These are phyloP conservation scores for Brassica cretica DNA, from an alignment of 345 rosid species.

Conservation along the genomic window DNA sequence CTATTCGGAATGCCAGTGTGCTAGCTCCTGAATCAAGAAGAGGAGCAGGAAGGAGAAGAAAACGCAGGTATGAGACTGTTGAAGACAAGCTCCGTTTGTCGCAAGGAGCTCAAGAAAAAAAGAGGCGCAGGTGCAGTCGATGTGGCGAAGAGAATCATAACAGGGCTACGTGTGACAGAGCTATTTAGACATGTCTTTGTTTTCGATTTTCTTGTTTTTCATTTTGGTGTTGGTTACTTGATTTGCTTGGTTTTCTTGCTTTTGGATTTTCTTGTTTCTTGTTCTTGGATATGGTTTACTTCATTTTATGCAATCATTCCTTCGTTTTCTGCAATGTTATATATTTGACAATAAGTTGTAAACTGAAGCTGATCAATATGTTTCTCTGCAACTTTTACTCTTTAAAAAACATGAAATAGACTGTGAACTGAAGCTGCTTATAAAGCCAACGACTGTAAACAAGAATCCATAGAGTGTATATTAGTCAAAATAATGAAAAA, in stretches of 20 bases:
- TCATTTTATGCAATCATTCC: too few species aligned
- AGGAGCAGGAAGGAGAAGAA: neutral
- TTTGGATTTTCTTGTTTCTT: neutral
- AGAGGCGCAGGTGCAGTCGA: neutral
- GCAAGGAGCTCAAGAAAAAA: neutral
- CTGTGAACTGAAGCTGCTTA: neutral
- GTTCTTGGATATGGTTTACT: neutral
- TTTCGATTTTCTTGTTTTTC: neutral
- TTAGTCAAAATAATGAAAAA: too few species aligned
- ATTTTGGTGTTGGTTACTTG: neutral
- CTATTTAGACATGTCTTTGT: neutral
- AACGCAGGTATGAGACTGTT: neutral
- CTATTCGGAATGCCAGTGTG: neutral
- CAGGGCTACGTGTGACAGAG: neutral
- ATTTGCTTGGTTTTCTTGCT: neutral
- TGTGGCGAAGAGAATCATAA: neutral
- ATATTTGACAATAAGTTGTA: too few species aligned
- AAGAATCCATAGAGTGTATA: too few species aligned
- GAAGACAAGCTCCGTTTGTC: neutral
- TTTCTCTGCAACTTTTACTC: too few species aligned
- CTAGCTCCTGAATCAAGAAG: neutral
- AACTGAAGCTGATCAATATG: too few species aligned
- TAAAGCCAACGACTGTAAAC: too few species aligned
- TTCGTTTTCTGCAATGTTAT: too few species aligned
- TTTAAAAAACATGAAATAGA: neutral